phyloP scores from a whole-genome alignment of 2,329 filamentous ascomycete species.

The Pseudopyricularia javanii region DNA sequence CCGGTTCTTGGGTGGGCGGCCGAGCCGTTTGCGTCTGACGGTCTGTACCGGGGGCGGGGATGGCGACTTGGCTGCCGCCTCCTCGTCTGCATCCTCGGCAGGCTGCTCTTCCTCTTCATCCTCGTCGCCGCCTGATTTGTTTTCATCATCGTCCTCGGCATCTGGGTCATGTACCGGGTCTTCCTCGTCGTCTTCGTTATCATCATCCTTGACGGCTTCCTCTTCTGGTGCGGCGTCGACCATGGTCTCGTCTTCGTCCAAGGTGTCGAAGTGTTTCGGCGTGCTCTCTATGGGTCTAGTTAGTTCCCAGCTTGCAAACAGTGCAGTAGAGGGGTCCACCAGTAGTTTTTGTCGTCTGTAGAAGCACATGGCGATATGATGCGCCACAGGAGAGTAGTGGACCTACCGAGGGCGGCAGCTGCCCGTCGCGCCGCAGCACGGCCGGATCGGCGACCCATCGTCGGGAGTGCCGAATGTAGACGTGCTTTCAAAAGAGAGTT shows the following conservation, averaged over 20 bases:
- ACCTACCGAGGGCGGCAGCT: constrained; percentile 27
- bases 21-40: constrained; percentile 66
- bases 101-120: constrained; percentile 27
- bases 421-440: constrained; percentile 31
- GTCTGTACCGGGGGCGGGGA: constrained; percentile 47
- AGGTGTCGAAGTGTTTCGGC: constrained; percentile 27
- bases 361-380: neutral
- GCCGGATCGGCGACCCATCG: constrained; percentile 24
- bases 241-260: constrained; percentile 32
- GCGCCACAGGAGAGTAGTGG: neutral
- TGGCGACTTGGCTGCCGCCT: constrained; percentile 34
- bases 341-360: neutral
- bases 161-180: constrained; percentile 26
- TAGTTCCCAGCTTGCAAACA: neutral
- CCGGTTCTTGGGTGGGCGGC: constrained; percentile 73
- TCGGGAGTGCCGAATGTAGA: neutral
- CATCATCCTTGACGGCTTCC: constrained; percentile 18
- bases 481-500: neutral
- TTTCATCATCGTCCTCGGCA: constrained; percentile 16
- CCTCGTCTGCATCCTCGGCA: constrained; percentile 17
- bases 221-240: constrained; percentile 24
- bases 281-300: constrained; percentile 27
- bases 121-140: constrained; percentile 12
- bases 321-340: neutral
- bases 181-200: constrained; percentile 29